Percentiles rank a stretch among this genome's conserved stretches.
These are phyloP conservation scores for Xerocomellus dryophilus DNA, from an alignment of 768 basidiomycete species.

Conservation along the genomic window DNA sequence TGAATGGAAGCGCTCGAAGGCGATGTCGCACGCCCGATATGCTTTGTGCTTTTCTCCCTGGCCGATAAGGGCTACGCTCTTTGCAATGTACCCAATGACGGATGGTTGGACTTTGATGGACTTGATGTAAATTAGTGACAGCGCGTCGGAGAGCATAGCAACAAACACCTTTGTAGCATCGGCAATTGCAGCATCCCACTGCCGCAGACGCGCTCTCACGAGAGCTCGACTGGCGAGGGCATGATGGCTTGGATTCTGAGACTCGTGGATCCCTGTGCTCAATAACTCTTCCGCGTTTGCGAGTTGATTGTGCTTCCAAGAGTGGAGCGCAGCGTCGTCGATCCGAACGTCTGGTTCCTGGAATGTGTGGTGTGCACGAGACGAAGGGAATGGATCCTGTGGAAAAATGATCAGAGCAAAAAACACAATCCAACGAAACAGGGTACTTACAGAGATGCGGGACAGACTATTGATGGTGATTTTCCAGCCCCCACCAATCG, in stretches of 20 bases:
- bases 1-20: background rate
- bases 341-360: background rate
- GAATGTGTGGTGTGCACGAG: no score
- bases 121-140: background rate
- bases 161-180: constrained; percentile 11
- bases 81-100: constrained; percentile 3
- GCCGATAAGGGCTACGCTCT: background rate
- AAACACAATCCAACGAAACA: background rate
- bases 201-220: background rate
- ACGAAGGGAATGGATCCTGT: background rate
- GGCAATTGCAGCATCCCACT: background rate
- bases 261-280: background rate
- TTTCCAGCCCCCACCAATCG: background rate
- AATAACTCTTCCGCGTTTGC: background rate
- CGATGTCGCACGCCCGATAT: constrained; percentile 2
- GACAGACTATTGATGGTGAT: background rate
- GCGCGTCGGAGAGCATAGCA: no score
- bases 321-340: background rate
- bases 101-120: constrained; percentile 1
- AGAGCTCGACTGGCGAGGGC: constrained; percentile 4
- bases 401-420: background rate
- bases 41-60: background rate
- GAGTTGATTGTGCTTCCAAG: constrained; percentile 1
- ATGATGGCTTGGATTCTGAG: background rate
- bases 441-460: background rate